Evolutionary conservation across 2,329 filamentous ascomycete species (phyloP), one percentile per base, ranked within the genome.

Genomic region (Alternaria sp.): DNA sequence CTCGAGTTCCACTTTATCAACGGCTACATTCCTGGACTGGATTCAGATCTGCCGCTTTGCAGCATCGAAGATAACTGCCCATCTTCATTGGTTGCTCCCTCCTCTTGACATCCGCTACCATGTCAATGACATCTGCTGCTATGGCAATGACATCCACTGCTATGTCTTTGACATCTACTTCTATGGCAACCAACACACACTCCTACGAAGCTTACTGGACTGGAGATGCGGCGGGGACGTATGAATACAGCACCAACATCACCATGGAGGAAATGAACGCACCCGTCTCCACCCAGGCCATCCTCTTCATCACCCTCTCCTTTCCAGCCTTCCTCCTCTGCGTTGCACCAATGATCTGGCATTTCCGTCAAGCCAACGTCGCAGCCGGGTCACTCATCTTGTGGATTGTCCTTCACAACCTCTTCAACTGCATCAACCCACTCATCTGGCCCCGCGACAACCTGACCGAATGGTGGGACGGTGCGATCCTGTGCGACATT

Each of bases 361-460:
- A 92, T 74, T 81, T 84, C 63, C 83, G 83, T 56, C 87, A 89
- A 67, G 82, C 83, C 61, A 92, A 92, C 75, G 80, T 90, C 55
- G 84, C 88, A 12, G 86, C 88, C 7, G 83, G 84, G 18, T 84
- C 83, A 28, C 81, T 91, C 37, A 84, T 89, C 53, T 72, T 82
- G 55, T 90, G 87, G 83, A 79, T 87, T 57, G 77, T 86, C 23
- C 61, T 88, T n/a, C 75, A 84, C 61, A 90, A 90, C 70, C 60
- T 89, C 57, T 83, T 86, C 74, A 86, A 84, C 67, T 82, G 88
- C 65, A 77, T 88, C 81, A 92, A 92, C 71, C 82, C 88, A 2
- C 75, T 90, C 54, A 84, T 91, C 64, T 92, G 90, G 90, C 84
- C 86, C 0, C 86, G 82, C 8, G 87, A 90, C 66, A 80, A 90